A percentile compares a stretch with the other conserved stretches of the same genome.
Conservation (phyloP, 1,284 basidiomycete genomes). For the Apiotrichum brassicae region DNA sequence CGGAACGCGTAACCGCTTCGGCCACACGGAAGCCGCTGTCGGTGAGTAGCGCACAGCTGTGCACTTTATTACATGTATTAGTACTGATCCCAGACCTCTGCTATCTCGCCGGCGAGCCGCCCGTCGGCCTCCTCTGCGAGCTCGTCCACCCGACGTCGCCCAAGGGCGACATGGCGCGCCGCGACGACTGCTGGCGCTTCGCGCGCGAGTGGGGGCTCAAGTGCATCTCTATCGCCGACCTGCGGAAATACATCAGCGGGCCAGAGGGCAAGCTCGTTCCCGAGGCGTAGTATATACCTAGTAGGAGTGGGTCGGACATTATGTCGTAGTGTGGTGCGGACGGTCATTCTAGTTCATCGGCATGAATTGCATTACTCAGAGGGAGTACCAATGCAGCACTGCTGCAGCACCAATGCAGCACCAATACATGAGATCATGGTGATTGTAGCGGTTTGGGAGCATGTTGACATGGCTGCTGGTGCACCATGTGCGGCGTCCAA, state of each 20-base stretch:
- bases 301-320: background rate
- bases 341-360: background rate
- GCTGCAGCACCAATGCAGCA: too few relatives aligned
- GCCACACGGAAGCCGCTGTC: constrained; percentile 88
- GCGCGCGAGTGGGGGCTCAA: constrained; percentile 87
- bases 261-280: constrained; percentile 11
- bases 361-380: constrained; percentile 3
- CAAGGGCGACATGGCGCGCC: constrained; percentile 89
- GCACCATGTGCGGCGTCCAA: background rate
- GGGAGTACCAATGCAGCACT: too few relatives aligned
- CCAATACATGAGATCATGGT: too few relatives aligned
- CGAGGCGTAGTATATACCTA: background rate
- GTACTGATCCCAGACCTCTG: constrained; percentile 62
- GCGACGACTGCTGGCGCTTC: constrained; percentile 87
- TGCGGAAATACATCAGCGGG: constrained; percentile 46
- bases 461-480: too few relatives aligned
- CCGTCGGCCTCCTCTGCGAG: constrained; percentile 86
- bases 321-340: background rate
- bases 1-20: constrained; percentile 74
- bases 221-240: constrained; percentile 82
- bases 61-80: background rate
- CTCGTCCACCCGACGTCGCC: constrained; percentile 82
- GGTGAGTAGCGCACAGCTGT: constrained; percentile 48
- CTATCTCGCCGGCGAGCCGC: constrained; percentile 64
- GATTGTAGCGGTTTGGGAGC: too few relatives aligned